Percentiles rank a stretch among this genome's conserved stretches.
phyloP scores from a whole-genome alignment of 1,284 basidiomycete species.

The Tilletia setariae region DNA sequence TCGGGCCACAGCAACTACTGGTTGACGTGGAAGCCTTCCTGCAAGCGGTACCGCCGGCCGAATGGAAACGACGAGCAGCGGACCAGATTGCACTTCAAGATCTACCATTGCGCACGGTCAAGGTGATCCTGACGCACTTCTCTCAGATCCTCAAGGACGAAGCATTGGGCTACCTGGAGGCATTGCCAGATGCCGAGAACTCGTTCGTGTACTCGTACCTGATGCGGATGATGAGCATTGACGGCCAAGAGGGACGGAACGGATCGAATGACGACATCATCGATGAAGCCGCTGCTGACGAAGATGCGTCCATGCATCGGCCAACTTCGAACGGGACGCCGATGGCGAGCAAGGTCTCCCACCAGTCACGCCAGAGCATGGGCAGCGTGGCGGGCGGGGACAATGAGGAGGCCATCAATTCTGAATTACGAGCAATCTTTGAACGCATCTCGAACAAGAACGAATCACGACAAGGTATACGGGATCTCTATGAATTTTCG shows the following conservation, averaged over 20 bases:
- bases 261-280: constrained; percentile 21
- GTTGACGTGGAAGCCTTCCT: constrained; percentile 93
- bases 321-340: constrained; percentile 12
- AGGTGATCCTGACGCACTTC: constrained; percentile 60
- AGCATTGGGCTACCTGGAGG: constrained; percentile 41
- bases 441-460: constrained; percentile 79
- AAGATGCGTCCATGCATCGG: constrained; percentile 59
- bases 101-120: constrained; percentile 93
- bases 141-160: constrained; percentile 41
- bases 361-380: constrained; percentile 39
- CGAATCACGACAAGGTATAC: constrained; percentile 81
- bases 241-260: constrained; percentile 19
- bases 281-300: constrained; percentile 23
- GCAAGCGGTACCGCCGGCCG: constrained; percentile 86
- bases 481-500: constrained; percentile 89
- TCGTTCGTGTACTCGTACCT: constrained; percentile 50
- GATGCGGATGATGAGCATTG: constrained; percentile 42
- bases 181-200: constrained; percentile 43
- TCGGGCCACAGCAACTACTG: constrained; percentile 84
- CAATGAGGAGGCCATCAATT: constrained; percentile 70
- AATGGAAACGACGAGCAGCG: constrained; percentile 86
- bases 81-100: constrained; percentile 91
- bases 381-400: not conserved
- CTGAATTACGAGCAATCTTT: constrained; percentile 75
- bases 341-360: not conserved